Base-by-base conservation (phyloP, 495 filamentous ascomycete genomes). In the Barbatosphaeria neglecta region DNA sequence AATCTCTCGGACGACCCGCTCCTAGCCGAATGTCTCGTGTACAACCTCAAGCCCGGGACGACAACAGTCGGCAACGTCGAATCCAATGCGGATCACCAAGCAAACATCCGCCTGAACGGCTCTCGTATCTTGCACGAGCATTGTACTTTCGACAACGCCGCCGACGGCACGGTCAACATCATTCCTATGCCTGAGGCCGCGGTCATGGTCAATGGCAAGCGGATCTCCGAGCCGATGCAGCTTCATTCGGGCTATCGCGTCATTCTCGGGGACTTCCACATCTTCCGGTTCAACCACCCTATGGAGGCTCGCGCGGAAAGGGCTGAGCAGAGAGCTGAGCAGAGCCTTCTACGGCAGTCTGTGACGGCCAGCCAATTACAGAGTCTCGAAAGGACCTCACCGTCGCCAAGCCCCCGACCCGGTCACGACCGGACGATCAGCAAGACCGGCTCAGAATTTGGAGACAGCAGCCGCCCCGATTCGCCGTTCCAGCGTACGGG, bases 251-350 rank as follows among this genome's bases (percentile, higher is more conserved):
- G 92, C 25, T 92, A 86, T 63, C 84, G 92, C 22, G 86, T 99
- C 37, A 99, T 99, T 41, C 69, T 99, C 9, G 92, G 93, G 15
- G 92, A 99, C 63, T 99, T 99, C 57, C 92, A 99, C 60, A 99
- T 99, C 46, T 99, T 97, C 65, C 77, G 92, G 47, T 99, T 99
- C 70, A 99, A 99, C 53, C 87, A 99, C 60, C 92, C 92, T 1
- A 82, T 94, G 69, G 92, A 99, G 66, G 92, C 93, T 28, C 80
- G 87, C 13, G 89, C 88, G 6, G 92, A 99, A 63, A 71, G 93
- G 44, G 89, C 90, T 13, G 88, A 95, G 54, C 59, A 60, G 18
- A 35, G 31, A 6, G 31, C 24, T 9, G 9, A 58, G 31, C 53
- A 88, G 53, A 95, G 87, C 55, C 67, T 90, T 8, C 68, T 99